Conservation (phyloP, 176 grass and related monocot genomes). For the Microstegium vimineum region DNA sequence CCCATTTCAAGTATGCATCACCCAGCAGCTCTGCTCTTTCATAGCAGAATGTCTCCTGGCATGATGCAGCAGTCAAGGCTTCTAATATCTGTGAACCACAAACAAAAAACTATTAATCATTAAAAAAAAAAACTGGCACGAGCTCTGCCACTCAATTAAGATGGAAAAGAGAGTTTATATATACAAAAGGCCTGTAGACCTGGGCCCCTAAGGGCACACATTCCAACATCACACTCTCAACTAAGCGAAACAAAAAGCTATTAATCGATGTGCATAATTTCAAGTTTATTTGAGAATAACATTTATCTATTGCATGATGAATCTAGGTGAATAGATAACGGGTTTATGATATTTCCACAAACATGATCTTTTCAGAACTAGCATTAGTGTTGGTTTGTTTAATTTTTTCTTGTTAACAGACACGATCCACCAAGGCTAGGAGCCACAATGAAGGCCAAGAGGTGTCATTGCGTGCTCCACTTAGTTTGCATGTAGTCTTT, state of each 20-base stretch:
- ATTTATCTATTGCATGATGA: background rate
- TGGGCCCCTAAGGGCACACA: too few species aligned
- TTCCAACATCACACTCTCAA: too few species aligned
- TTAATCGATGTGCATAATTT: background rate
- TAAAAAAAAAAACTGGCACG: too few species aligned
- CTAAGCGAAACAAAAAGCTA: background rate
- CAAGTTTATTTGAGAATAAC: conserved; percentile 4
- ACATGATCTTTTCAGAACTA: background rate
- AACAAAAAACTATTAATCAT: too few species aligned
- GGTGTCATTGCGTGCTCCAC: background rate
- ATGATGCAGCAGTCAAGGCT: conserved; percentile 97
- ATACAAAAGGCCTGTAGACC: too few species aligned
- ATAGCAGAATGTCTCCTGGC: conserved; percentile 98
- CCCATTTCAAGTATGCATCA: conserved; percentile 99
- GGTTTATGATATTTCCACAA: background rate
- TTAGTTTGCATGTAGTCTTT: conserved; percentile 11
- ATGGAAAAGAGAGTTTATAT: too few species aligned
- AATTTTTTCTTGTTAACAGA: background rate
- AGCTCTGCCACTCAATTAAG: too few species aligned
- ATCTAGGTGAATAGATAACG: background rate
- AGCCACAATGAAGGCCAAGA: background rate
- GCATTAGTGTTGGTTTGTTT: background rate
- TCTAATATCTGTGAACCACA: conserved; percentile 75
- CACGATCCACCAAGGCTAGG: background rate
- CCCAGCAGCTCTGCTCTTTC: conserved; percentile 95